phyloP scores from a whole-genome alignment of 495 filamentous ascomycete species.

The Jackrogersella multiformis region DNA sequence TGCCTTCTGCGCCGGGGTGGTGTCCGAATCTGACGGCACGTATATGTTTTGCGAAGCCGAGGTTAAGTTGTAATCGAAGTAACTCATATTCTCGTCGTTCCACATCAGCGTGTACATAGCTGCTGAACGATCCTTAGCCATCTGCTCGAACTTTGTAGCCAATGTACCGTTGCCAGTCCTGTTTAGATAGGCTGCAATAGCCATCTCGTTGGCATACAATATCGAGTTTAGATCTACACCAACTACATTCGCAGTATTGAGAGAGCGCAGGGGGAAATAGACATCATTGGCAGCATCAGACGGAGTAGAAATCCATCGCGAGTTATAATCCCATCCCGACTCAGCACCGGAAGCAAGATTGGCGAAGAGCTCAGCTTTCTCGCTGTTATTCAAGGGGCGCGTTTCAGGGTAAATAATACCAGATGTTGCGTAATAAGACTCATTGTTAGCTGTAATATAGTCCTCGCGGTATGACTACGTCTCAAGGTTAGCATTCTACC shows the following conservation, averaged over 20 bases:
- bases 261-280: conserved; percentile 61
- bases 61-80: conserved; percentile 64
- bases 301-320: conserved; percentile 53
- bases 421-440: conserved; percentile 54
- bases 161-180: conserved; percentile 43
- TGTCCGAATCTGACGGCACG: conserved; percentile 50
- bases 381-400: conserved; percentile 49
- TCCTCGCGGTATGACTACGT: conserved; percentile 57
- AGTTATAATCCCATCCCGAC: conserved; percentile 59
- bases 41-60: conserved; percentile 51
- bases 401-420: conserved; percentile 60
- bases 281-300: conserved; percentile 55
- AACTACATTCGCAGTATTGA: conserved; percentile 53
- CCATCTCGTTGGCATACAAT: conserved; percentile 58
- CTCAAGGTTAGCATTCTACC: conserved; percentile 5
- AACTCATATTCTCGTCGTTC: conserved; percentile 57
- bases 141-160: conserved; percentile 45
- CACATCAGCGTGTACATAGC: conserved; percentile 60
- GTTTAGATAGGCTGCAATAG: conserved; percentile 51
- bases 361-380: conserved; percentile 53
- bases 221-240: conserved; percentile 63
- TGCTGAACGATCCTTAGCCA: conserved; percentile 51
- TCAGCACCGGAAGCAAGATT: conserved; percentile 61
- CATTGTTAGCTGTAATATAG: conserved; percentile 57
- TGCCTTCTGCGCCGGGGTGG: conserved; percentile 41